Conservation (phyloP, 371 early-diverging fungal species). For the Lichtheimia hyalospora region DNA sequence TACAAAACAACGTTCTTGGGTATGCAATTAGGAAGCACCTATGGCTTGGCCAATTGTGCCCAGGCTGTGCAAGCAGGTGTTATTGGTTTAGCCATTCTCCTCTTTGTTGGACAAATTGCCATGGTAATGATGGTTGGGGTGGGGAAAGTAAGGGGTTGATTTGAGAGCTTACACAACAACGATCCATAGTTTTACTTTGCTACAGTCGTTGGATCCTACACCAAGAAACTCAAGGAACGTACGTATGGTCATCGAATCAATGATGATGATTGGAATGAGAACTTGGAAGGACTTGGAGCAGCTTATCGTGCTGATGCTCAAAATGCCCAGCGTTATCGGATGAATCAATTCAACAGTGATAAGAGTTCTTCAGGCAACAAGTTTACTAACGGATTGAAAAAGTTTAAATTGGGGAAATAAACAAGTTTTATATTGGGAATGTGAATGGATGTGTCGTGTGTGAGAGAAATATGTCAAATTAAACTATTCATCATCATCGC, state of each 20-base stretch:
- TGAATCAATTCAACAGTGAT: slow-evolving; percentile 26
- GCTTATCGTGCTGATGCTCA: slow-evolving; percentile 39
- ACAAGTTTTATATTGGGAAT: neutral
- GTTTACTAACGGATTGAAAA: slow-evolving; percentile 21
- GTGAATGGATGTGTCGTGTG: neutral
- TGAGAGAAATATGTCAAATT: neutral
- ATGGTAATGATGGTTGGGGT: slow-evolving; percentile 26
- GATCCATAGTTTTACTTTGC: slow-evolving; percentile 40
- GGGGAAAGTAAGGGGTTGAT: neutral
- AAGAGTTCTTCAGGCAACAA: slow-evolving; percentile 20
- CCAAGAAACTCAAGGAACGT: slow-evolving; percentile 39
- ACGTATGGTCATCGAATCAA: slow-evolving; percentile 49
- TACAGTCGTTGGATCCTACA: slow-evolving; percentile 33
- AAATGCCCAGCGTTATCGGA: slow-evolving; percentile 43
- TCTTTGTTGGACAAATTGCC: slow-evolving; percentile 41
- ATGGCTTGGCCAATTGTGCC: slow-evolving; percentile 47
- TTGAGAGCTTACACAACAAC: neutral
- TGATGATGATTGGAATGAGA: slow-evolving; percentile 51
- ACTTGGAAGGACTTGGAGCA: slow-evolving; percentile 36
- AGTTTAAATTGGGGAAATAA: slow-evolving; percentile 28
- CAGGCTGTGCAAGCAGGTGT: slow-evolving; percentile 53
- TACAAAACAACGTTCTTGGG: slow-evolving; percentile 45
- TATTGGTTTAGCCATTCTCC: slow-evolving; percentile 39
- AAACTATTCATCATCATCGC: neutral
- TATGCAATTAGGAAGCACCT: slow-evolving; percentile 43